Conservation (phyloP, 495 filamentous ascomycete genomes). For the Apodospora peruviana region DNA sequence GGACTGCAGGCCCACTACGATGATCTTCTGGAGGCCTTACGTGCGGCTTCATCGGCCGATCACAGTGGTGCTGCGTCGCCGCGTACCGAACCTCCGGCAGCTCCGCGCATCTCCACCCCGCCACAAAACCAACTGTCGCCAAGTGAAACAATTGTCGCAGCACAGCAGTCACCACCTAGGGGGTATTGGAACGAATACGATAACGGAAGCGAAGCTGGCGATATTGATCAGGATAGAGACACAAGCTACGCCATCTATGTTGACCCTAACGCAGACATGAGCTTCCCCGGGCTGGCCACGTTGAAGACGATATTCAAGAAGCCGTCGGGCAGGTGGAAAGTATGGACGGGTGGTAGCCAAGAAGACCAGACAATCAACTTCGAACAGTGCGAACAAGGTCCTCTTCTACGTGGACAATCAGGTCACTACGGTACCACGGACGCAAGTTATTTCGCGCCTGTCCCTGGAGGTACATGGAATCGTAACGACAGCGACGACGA, state of each 20-base stretch:
- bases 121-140: conserved; percentile 8
- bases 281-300: conserved; percentile 43
- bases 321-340: conserved; percentile 38
- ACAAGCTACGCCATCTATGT: conserved; percentile 51
- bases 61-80: conserved; percentile 10
- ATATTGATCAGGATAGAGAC: conserved; percentile 28
- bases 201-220: conserved; percentile 51
- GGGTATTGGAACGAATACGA: conserved; percentile 66
- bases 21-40: conserved; percentile 48
- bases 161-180: conserved; percentile 9
- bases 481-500: conserved; percentile 22
- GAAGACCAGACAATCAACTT: not conserved
- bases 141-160: conserved; percentile 14
- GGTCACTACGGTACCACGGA: conserved; percentile 8
- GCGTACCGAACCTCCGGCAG: conserved; percentile 9
- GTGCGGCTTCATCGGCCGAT: conserved; percentile 29
- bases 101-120: conserved; percentile 9
- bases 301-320: conserved; percentile 35
- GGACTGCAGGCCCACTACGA: conserved; percentile 50
- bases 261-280: conserved; percentile 42
- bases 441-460: conserved; percentile 15
- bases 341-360: conserved; percentile 30
- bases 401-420: conserved; percentile 23
- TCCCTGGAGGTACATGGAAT: conserved; percentile 19
- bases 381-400: conserved; percentile 17